Conservation (phyloP, 202 grass and related monocot genomes). For the Carex sylvatica region DNA sequence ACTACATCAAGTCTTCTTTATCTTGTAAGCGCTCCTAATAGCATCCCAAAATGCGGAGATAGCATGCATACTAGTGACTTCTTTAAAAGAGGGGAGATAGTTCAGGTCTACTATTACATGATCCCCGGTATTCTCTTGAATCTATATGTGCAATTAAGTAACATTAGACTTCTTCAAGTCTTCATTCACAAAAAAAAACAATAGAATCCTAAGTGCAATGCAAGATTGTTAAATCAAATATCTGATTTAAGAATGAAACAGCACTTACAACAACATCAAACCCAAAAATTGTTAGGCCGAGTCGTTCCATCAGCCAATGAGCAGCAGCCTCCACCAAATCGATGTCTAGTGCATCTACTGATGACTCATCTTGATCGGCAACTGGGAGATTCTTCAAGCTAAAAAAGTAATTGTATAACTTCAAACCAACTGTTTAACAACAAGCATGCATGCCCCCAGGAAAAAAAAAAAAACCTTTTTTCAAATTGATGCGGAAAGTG, state of each 20-base stretch:
- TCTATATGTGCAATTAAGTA: constrained; percentile 42
- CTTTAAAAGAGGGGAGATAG: constrained; percentile 91
- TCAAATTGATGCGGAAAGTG: not conserved
- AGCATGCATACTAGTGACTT: constrained; percentile 66
- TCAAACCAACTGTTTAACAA: not conserved
- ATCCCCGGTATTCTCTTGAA: constrained; percentile 76
- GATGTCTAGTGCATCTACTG: constrained; percentile 37
- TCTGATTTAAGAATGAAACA: not conserved
- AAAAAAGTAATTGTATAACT: not conserved
- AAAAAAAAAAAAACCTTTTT: not conserved
- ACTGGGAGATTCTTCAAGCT: constrained; percentile 93
- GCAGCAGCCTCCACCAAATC: constrained; percentile 54
- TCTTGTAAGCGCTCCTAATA: constrained; percentile 45
- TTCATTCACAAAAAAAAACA: not conserved
- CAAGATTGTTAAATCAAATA: constrained; percentile 27
- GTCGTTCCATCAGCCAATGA: constrained; percentile 48
- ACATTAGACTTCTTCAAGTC: not conserved
- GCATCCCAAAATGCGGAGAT: constrained; percentile 83
- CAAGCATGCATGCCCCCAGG: not conserved
- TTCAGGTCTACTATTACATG: constrained; percentile 95
- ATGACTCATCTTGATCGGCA: constrained; percentile 39
- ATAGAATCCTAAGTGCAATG: not conserved
- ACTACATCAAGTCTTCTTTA: constrained; percentile 21
- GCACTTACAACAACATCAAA: constrained; percentile 96
- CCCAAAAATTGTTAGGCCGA: constrained; percentile 90